Conservation (phyloP, 306 rosid species). For the Luffa acutangula region DNA sequence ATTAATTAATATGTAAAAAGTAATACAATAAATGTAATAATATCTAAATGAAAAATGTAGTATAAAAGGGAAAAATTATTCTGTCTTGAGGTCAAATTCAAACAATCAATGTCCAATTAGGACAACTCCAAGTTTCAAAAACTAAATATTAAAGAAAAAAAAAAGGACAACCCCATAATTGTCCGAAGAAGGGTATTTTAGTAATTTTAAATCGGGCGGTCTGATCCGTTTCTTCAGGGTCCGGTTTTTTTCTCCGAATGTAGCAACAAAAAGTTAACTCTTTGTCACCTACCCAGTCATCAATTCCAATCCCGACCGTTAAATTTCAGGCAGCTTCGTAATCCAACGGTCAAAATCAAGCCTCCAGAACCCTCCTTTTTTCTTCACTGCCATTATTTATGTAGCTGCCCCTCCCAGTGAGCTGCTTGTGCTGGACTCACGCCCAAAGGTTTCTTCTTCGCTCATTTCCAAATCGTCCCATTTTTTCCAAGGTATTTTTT, state of each 20-base stretch:
- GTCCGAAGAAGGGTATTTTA: neutral
- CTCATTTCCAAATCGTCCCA: neutral
- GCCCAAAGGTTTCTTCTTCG: neutral
- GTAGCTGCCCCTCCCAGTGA: neutral
- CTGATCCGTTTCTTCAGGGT: neutral
- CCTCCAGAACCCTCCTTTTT: slow-evolving; percentile 10
- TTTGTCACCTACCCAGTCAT: neutral
- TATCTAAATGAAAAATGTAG: neutral
- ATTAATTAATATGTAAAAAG: neutral
- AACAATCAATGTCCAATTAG: neutral
- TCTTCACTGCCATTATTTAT: neutral
- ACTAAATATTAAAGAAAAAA: no score
- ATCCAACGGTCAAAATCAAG: neutral
- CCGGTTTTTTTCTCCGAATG: neutral
- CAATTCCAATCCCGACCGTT: neutral
- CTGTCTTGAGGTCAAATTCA: neutral
- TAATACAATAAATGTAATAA: neutral
- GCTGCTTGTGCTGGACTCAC: slow-evolving; percentile 3
- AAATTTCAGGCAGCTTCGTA: neutral
- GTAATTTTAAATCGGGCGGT: neutral
- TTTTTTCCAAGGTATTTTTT: neutral
- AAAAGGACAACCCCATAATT: neutral
- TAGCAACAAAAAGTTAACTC: neutral
- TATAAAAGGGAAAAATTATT: neutral
- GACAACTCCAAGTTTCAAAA: neutral